Conservation (phyloP, 139 green algal genomes). For the Chlamydomonas schloesseri region DNA sequence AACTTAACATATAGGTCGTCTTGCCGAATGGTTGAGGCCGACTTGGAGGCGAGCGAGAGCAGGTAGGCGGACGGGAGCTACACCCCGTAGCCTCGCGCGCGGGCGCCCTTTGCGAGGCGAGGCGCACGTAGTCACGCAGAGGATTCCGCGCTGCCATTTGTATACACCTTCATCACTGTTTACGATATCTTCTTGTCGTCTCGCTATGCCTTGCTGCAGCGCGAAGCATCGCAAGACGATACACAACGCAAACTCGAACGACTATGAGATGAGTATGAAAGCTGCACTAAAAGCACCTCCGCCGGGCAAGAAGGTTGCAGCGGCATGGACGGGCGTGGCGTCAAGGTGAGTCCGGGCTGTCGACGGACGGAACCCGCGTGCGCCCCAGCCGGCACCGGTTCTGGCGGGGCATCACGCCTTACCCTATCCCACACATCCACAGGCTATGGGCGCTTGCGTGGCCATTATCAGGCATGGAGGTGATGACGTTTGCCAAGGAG, state of each 20-base stretch:
- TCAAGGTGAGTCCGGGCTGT: neutral
- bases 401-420: neutral
- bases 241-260: neutral
- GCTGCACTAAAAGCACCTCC: neutral
- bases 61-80: neutral
- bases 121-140: no score
- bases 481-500: slow-evolving; percentile 76
- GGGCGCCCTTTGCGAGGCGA: no score
- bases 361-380: neutral
- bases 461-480: slow-evolving; percentile 71
- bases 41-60: neutral
- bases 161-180: no score
- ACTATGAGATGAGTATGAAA: slow-evolving; percentile 12
- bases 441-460: slow-evolving; percentile 69
- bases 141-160: no score
- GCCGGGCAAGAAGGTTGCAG: slow-evolving; percentile 2
- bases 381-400: neutral
- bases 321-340: slow-evolving; percentile 20
- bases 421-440: neutral
- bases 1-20: slow-evolving; percentile 27
- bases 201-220: no score
- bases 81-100: no score
- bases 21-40: neutral
- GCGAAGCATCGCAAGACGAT: neutral
- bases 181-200: no score